Conservation (phyloP, 495 filamentous ascomycete species). For the Neurospora hispaniola region DNA sequence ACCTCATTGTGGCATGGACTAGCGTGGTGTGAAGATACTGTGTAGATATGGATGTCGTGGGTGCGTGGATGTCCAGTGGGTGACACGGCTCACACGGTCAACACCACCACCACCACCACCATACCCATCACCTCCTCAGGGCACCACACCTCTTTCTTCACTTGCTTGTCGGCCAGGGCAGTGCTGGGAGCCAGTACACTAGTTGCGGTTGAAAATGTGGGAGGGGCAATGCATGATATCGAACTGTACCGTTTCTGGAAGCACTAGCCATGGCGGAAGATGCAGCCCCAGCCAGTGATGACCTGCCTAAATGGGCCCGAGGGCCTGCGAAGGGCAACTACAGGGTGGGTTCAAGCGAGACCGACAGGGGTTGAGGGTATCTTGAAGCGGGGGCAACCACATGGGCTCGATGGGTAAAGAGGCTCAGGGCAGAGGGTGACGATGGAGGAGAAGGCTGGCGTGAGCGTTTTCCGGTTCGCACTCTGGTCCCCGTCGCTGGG, state of each 20-base stretch:
- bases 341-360: background rate
- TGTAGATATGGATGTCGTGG: background rate
- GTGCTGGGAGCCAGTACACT: background rate
- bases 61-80: background rate
- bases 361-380: constrained; percentile 14
- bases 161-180: background rate
- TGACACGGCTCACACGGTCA: background rate
- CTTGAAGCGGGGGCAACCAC: constrained; percentile 15
- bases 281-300: constrained; percentile 17
- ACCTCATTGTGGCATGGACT: background rate
- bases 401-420: constrained; percentile 1
- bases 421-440: constrained; percentile 11
- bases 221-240: constrained; percentile 1
- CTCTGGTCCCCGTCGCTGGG: background rate
- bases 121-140: background rate
- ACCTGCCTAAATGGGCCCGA: constrained; percentile 31
- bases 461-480: background rate
- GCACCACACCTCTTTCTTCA: background rate
- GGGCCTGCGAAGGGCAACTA: constrained; percentile 13
- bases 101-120: background rate
- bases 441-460: background rate
- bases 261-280: constrained; percentile 18
- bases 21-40: background rate
- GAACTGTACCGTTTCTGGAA: constrained; percentile 10
- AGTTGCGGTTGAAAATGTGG: background rate